Base-by-base conservation (phyloP, 441 rosid genomes). In the Metrosideros polymorpha region DNA sequence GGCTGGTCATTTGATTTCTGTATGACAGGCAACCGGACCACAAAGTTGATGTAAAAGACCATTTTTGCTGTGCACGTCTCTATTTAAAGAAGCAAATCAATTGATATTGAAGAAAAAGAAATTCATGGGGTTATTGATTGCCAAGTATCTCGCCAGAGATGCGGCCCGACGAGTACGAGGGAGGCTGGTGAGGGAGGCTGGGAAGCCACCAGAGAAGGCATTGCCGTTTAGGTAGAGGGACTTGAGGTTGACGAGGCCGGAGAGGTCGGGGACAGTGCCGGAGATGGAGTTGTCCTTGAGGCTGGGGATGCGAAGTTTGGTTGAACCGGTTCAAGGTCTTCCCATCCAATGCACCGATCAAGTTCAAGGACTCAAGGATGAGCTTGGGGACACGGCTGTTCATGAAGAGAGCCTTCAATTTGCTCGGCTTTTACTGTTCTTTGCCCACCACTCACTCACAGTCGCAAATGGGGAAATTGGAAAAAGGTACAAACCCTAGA, bases 271-370 rank as follows among this genome's bases (percentile, higher is more conserved):
- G 86, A 93, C 89, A 86, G 89, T 88, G 35, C 99, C 99, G 5
- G 97, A 92, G 86, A 97, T 87, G 15, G 95, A 93, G 89, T 95
- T 96, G 4, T 94, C 92, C 87, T 97, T 95, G 93, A 97, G 93
- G 87, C 98, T 96, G 86, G 96, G 86, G 19, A 97, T 97, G 10
- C 99, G 92, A n/a, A 95, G 94, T n/a, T 84, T 96, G 99, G 86
- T 95, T 95, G 59, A 97, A 86, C 66, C 89, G 95, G 83, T 94
- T 94, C 71, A 97, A 43, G 85, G 84, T 89, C 84, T 85, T 89
- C 50, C 83, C 90, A 45, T 93, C 93, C 15, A 95, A 89, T 83
- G 91, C 83, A 24, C 99, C 98, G 3, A 90, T 92, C 86, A 95
- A 91, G 89, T 95, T 96, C 45, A 91, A 87, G 85, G 86, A 86